Percentiles rank a stretch among this genome's conserved stretches.
These are phyloP conservation scores for Oryza glumipatula DNA, from an alignment of 176 grass and related monocot species.

Conservation along the genomic window DNA sequence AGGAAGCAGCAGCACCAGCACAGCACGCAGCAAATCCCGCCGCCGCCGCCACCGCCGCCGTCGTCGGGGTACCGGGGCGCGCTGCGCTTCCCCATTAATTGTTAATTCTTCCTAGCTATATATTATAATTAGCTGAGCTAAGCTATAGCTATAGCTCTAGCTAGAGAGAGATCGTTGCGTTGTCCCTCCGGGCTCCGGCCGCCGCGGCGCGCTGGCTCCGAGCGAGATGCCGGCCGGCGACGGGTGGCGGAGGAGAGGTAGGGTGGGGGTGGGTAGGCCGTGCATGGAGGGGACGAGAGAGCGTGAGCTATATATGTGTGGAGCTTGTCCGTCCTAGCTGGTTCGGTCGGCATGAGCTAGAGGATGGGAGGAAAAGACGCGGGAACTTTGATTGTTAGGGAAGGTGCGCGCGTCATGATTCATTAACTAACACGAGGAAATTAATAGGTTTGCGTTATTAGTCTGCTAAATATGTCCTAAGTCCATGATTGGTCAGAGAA, in stretches of 20 bases:
- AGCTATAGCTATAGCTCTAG: background rate
- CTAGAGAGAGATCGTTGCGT: background rate
- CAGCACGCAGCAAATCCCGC: conserved; percentile 53
- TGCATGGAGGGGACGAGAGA: conserved; percentile 17
- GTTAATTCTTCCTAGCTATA: background rate
- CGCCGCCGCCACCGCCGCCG: background rate
- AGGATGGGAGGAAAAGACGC: conserved; percentile 38
- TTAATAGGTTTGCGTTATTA: background rate
- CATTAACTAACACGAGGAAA: background rate
- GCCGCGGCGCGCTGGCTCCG: conserved; percentile 20
- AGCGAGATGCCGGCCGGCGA: conserved; percentile 38
- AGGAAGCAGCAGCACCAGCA: conserved; percentile 75
- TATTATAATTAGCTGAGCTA: background rate
- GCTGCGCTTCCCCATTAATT: conserved; percentile 53
- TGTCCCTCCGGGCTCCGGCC: conserved; percentile 45
- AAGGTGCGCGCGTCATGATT: background rate
- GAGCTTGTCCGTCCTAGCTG: background rate
- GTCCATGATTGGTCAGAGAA: conserved; percentile 8
- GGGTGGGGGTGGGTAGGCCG: conserved; percentile 18
- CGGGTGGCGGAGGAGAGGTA: background rate
- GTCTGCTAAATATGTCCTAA: conserved; percentile 21
- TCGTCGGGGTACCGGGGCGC: conserved; percentile 58
- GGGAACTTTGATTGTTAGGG: background rate
- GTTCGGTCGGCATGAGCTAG: background rate
- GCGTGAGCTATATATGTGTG: conserved; percentile 9